Base-by-base conservation (phyloP, 257 asterid genomes). In the Nicotiana obtusifolia region DNA sequence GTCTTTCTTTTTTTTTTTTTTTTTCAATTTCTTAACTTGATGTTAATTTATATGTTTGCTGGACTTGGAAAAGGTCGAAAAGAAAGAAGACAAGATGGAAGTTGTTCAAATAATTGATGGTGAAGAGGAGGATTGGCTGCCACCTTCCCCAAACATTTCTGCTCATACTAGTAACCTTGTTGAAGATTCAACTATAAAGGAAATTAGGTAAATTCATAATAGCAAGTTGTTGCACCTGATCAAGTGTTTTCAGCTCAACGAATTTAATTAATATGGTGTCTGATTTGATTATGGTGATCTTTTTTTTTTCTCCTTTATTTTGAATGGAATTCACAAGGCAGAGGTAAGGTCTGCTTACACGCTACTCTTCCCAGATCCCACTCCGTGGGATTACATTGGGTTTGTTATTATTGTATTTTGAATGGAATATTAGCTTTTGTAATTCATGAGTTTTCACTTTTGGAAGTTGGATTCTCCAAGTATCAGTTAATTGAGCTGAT, bases 61-160 rank as follows among this genome's bases (percentile, higher is more conserved):
- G 77, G 49, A 37, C 11, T 83, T 89, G 80, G 11, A 13, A 81
- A 67, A 94, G 97, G 89, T 59, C 10, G 87, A 84, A 61, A 81
- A 86, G 86, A 83, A 90, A 81, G 86, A 73, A 62, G 82, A 86
- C 77, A 83, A 85, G 73, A 88, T 10, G 57, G 87, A 85, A 71
- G 88, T 76, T 68, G 87, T 73, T 56, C 73, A 80, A 52, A 86
- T 85, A 80, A 54, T 91, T 49, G 77, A 87, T 65, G 86, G 87
- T 81, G 93, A 91, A 28, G 95, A 89, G 52, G 96, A 95, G 80
- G 99, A 94, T 82, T 96, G 99, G 99, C 85, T 96, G 82, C 92
- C 91, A 52, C 97, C 97, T 33, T 93, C 99, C 0, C 98, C 97
- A 5, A 89, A 85, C 88, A 73, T 67, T 81, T 64, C 84, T 0